These are phyloP conservation scores for Dryadomyces quercivorus DNA, from an alignment of 2,329 filamentous ascomycete genomes.

Conservation along the genomic window DNA sequence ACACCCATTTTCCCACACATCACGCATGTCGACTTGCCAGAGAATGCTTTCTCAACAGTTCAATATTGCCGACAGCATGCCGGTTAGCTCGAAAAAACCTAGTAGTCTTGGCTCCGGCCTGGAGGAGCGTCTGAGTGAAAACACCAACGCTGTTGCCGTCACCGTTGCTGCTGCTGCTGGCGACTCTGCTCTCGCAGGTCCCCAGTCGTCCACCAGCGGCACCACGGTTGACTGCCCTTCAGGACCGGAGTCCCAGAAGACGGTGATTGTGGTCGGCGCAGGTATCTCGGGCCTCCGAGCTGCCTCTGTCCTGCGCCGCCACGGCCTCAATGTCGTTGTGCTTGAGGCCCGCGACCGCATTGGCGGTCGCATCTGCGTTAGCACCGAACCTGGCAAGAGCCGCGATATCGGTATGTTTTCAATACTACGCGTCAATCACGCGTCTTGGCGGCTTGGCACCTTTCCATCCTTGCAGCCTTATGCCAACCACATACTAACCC, in stretches of 20 bases:
- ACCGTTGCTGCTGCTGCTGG: not conserved
- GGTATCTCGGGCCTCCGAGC: constrained; percentile 44
- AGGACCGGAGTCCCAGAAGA: constrained; percentile 3
- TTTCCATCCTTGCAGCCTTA: no score
- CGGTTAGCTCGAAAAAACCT: not conserved
- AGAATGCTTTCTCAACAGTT: constrained; percentile 4
- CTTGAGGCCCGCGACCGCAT: constrained; percentile 42
- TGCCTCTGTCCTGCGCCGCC: constrained; percentile 39
- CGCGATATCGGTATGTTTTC: not conserved
- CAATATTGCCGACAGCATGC: not conserved
- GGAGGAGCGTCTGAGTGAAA: not conserved
- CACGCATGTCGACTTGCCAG: constrained; percentile 1
- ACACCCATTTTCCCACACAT: not conserved
- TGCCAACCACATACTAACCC: not conserved
- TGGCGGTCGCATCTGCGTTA: constrained; percentile 31
- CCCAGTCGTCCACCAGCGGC: not conserved
- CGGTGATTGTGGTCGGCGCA: constrained; percentile 34
- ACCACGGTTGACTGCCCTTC: not conserved
- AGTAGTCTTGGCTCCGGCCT: constrained; percentile 4
- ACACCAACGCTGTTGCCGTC: not conserved
- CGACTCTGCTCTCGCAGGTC: not conserved
- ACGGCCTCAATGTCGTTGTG: constrained; percentile 41
- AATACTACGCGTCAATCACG: not conserved
- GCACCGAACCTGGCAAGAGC: not conserved
- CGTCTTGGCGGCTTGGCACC: no score